Evolutionary conservation across 306 rosid species (phyloP).

Genomic region (Canavalia ensiformis): DNA sequence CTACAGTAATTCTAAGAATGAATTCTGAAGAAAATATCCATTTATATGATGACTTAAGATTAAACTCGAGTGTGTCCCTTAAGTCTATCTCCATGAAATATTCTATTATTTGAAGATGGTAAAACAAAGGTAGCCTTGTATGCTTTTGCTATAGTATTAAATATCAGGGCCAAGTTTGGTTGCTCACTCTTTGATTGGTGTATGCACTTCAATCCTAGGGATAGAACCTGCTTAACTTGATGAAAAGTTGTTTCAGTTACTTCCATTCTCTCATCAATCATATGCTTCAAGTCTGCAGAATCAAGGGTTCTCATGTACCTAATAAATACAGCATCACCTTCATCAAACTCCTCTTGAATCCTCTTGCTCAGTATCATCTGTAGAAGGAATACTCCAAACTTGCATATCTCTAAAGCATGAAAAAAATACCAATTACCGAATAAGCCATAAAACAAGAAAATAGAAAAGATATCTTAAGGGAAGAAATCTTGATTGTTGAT

Average conservation of each 20-base stretch:
- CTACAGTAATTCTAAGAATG: slow-evolving; percentile 18
- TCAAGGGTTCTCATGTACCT: slow-evolving; percentile 58
- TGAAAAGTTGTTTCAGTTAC: slow-evolving; percentile 47
- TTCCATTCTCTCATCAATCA: slow-evolving; percentile 64
- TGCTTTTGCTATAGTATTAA: slow-evolving; percentile 52
- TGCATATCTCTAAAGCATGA: slow-evolving; percentile 55
- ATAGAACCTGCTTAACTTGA: slow-evolving; percentile 55
- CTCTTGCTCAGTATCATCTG: slow-evolving; percentile 57
- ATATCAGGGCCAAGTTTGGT: slow-evolving; percentile 49
- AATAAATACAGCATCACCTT: slow-evolving; percentile 53
- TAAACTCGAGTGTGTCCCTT: slow-evolving; percentile 48
- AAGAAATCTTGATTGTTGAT: neutral
- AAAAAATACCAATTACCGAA: slow-evolving; percentile 12
- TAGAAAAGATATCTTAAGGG: neutral
- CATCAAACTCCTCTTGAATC: slow-evolving; percentile 53
- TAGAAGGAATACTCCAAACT: slow-evolving; percentile 66
- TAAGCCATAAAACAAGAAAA: slow-evolving; percentile 12
- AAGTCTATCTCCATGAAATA: slow-evolving; percentile 50
- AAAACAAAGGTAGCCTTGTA: slow-evolving; percentile 50
- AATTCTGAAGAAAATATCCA: neutral
- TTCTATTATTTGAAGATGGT: slow-evolving; percentile 46
- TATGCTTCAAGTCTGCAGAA: slow-evolving; percentile 50
- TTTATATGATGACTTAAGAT: slow-evolving; percentile 22
- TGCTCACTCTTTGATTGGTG: slow-evolving; percentile 54
- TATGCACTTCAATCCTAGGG: slow-evolving; percentile 65